phyloP scores from a whole-genome alignment of 257 asterid genomes.

The Craterostigma plantagineum region DNA sequence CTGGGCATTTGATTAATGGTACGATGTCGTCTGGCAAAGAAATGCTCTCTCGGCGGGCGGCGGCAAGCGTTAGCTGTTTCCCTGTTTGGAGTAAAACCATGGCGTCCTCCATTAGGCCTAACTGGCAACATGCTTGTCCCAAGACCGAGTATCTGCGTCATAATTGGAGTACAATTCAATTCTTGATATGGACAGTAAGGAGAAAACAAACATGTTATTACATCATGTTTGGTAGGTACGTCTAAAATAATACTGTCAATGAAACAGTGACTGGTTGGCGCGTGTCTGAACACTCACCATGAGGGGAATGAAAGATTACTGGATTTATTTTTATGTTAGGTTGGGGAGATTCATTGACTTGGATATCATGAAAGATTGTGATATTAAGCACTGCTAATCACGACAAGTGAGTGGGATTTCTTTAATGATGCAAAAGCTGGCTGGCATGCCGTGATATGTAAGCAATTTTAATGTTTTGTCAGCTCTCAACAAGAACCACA shows the following conservation, averaged over 20 bases:
- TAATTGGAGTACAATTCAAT: slow-evolving; percentile 1
- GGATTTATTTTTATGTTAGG: too few relatives aligned
- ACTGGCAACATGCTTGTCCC: slow-evolving; percentile 44
- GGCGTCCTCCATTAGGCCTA: slow-evolving; percentile 49
- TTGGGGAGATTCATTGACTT: too few relatives aligned
- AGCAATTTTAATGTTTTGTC: neutral
- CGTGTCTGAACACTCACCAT: too few relatives aligned
- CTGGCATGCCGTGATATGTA: too few relatives aligned
- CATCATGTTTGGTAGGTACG: neutral
- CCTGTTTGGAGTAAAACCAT: slow-evolving; percentile 40
- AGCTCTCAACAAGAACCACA: neutral
- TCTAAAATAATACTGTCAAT: too few relatives aligned
- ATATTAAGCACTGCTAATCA: too few relatives aligned
- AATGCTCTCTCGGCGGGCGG: slow-evolving; percentile 48
- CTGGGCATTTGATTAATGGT: slow-evolving; percentile 8
- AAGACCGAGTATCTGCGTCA: slow-evolving; percentile 32
- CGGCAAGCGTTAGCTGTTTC: slow-evolving; percentile 35
- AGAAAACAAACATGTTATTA: neutral
- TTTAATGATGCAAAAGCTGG: too few relatives aligned
- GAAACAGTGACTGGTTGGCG: too few relatives aligned
- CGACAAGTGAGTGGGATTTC: too few relatives aligned
- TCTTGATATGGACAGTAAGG: neutral
- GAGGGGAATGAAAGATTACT: too few relatives aligned
- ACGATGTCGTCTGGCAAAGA: slow-evolving; percentile 17
- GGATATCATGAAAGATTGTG: too few relatives aligned